Conservation (phyloP, 1,284 basidiomycete species). For the Ceratobasidium sp. region DNA sequence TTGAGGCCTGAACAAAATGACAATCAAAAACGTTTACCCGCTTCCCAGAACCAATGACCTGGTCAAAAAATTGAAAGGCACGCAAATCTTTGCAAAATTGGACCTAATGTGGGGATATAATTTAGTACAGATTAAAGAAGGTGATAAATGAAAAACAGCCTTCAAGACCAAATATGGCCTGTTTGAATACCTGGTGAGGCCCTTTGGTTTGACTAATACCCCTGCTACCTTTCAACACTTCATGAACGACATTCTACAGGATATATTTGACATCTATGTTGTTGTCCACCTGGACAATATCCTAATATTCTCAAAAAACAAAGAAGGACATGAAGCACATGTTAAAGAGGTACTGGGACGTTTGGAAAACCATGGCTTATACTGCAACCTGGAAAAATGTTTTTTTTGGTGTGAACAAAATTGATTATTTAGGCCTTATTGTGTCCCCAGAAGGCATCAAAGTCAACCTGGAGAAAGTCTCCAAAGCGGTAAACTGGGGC, state of each 20-base stretch:
- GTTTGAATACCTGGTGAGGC: constrained; percentile 27
- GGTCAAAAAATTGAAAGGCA: constrained; percentile 47
- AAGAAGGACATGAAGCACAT: constrained; percentile 52
- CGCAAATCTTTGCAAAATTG: constrained; percentile 51
- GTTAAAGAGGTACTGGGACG: constrained; percentile 47
- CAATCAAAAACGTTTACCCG: constrained; percentile 45
- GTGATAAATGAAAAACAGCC: constrained; percentile 36
- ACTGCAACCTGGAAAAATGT: constrained; percentile 49
- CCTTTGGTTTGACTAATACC: constrained; percentile 17
- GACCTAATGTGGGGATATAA: constrained; percentile 52
- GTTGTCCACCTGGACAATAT: constrained; percentile 45
- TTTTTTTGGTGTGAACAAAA: constrained; percentile 45
- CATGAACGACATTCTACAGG: constrained; percentile 28
- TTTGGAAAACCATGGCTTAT: constrained; percentile 42
- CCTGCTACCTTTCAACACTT: constrained; percentile 29
- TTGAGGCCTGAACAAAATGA: constrained; percentile 50
- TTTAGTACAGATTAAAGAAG: constrained; percentile 46
- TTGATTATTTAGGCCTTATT: constrained; percentile 53
- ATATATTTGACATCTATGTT: constrained; percentile 9
- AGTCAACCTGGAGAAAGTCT: constrained; percentile 51
- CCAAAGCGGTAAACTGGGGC: constrained; percentile 50
- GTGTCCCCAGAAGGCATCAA: constrained; percentile 44
- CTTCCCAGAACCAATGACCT: constrained; percentile 48
- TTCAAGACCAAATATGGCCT: constrained; percentile 19
- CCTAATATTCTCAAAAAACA: constrained; percentile 53